Evolutionary conservation across 495 filamentous ascomycete genomes (phyloP).

Genomic region (Coniosporium apollinis): DNA sequence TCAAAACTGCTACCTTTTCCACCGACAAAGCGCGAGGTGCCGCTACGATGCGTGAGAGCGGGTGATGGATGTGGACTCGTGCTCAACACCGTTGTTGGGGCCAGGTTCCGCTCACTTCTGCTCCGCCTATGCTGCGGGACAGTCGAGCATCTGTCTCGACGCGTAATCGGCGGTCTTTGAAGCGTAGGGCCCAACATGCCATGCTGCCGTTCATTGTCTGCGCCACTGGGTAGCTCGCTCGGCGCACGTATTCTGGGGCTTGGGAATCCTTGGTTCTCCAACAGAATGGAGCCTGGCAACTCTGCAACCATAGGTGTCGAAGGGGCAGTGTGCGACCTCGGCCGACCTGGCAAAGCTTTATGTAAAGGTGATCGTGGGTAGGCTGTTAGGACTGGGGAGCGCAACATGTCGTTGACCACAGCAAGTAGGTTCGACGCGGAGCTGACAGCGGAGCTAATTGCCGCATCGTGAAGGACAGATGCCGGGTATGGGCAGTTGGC

Average conservation of each 20-base stretch:
- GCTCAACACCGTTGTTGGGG: too few species aligned
- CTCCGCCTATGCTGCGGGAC: conserved; percentile 1
- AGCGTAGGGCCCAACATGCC: background rate
- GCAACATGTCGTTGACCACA: conserved; percentile 22
- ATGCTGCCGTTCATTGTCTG: conserved; percentile 1
- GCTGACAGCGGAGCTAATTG: conserved; percentile 19
- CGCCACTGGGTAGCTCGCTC: conserved; percentile 12
- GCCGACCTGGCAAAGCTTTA: conserved; percentile 13
- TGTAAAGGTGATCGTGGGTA: conserved; percentile 1
- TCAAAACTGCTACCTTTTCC: too few species aligned
- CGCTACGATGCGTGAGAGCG: too few species aligned
- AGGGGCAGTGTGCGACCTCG: conserved; percentile 20
- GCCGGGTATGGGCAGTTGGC: too few species aligned
- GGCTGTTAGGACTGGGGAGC: conserved; percentile 18
- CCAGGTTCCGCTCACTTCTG: background rate
- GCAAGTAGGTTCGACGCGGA: conserved; percentile 22
- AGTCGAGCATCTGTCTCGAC: background rate
- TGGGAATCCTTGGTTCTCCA: conserved; percentile 17
- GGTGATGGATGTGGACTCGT: too few species aligned
- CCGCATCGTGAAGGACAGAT: conserved; percentile 20
- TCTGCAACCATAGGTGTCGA: conserved; percentile 16
- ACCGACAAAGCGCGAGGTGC: too few species aligned
- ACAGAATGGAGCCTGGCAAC: conserved; percentile 20
- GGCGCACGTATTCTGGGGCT: conserved; percentile 5
- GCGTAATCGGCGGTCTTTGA: background rate